phyloP scores from a whole-genome alignment of 2,329 filamentous ascomycete genomes.

The Parascedosporium putredinis region DNA sequence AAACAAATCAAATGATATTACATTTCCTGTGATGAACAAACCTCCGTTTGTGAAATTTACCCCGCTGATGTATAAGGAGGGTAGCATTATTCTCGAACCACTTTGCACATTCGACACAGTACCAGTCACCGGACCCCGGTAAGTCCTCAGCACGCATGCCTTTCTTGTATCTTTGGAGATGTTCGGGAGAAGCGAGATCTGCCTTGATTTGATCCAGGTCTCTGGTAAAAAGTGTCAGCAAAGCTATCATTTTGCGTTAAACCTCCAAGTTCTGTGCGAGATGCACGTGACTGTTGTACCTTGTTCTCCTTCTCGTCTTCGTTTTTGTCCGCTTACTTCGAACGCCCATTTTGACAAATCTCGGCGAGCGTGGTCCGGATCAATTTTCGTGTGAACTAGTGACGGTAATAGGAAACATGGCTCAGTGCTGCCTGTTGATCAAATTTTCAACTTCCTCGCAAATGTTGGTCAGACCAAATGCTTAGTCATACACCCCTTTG shows the following conservation, averaged over 20 bases:
- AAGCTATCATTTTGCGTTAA: background rate
- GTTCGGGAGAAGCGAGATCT: conserved; percentile 68
- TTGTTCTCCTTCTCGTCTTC: conserved; percentile 63
- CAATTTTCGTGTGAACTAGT: background rate
- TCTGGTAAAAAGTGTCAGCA: conserved; percentile 34
- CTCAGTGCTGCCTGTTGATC: too few relatives aligned
- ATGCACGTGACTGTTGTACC: too few relatives aligned
- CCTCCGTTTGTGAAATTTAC: conserved; percentile 91
- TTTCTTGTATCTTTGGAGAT: conserved; percentile 68
- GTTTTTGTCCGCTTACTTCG: conserved; percentile 55
- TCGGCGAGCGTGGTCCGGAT: too few relatives aligned
- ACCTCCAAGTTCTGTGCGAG: too few relatives aligned
- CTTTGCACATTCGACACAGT: conserved; percentile 89
- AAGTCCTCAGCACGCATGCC: conserved; percentile 77
- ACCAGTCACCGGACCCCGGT: conserved; percentile 73
- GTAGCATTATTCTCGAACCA: conserved; percentile 86
- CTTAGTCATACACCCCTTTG: too few relatives aligned
- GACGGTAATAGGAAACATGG: too few relatives aligned
- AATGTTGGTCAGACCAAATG: too few relatives aligned
- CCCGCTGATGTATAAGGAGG: conserved; percentile 63
- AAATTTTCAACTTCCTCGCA: too few relatives aligned
- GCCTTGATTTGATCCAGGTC: conserved; percentile 87
- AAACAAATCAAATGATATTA: too few relatives aligned
- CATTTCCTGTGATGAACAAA: too few relatives aligned
- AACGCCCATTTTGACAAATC: conserved; percentile 49